A percentile compares a stretch with the other conserved stretches of the same genome.
Conservation (phyloP, 2,329 filamentous ascomycete genomes). For the Penicillium concentricum region DNA sequence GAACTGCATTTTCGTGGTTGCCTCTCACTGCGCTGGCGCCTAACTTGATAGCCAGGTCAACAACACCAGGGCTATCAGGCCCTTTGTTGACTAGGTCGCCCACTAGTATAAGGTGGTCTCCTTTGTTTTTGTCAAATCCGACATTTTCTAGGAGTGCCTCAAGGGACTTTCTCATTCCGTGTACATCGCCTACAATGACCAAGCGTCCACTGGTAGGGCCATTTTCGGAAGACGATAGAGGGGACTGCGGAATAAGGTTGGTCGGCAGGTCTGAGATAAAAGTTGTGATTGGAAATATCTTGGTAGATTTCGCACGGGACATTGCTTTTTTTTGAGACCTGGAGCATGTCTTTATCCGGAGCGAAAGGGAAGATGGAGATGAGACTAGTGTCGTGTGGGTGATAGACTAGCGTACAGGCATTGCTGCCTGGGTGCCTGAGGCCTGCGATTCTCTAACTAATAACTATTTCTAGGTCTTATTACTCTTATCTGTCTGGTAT, state of each 20-base stretch:
- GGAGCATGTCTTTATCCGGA: neutral
- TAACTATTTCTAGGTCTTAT: no score
- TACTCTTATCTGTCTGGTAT: neutral
- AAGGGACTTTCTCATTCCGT: constrained; percentile 21
- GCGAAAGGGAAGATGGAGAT: neutral
- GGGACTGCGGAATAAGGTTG: constrained; percentile 2
- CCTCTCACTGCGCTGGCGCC: constrained; percentile 25
- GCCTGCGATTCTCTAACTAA: no score
- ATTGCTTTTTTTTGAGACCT: neutral
- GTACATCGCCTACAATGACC: constrained; percentile 22
- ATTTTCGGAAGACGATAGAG: constrained; percentile 3
- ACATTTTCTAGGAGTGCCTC: constrained; percentile 17
- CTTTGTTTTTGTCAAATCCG: constrained; percentile 13
- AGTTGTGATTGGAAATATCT: constrained; percentile 13
- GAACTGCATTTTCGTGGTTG: constrained; percentile 27
- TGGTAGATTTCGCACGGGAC: neutral
- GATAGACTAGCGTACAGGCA: neutral
- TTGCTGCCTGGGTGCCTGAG: no score
- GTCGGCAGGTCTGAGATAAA: constrained; percentile 17
- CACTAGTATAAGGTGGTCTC: constrained; percentile 21
- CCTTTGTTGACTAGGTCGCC: constrained; percentile 26
- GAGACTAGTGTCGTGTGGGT: neutral
- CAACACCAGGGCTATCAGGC: constrained; percentile 20
- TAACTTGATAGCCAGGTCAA: constrained; percentile 21
- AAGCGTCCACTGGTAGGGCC: constrained; percentile 11